Evolutionary conservation across 495 filamentous ascomycete species (phyloP).

Genomic region (Friedmanniomyces endolithicus): DNA sequence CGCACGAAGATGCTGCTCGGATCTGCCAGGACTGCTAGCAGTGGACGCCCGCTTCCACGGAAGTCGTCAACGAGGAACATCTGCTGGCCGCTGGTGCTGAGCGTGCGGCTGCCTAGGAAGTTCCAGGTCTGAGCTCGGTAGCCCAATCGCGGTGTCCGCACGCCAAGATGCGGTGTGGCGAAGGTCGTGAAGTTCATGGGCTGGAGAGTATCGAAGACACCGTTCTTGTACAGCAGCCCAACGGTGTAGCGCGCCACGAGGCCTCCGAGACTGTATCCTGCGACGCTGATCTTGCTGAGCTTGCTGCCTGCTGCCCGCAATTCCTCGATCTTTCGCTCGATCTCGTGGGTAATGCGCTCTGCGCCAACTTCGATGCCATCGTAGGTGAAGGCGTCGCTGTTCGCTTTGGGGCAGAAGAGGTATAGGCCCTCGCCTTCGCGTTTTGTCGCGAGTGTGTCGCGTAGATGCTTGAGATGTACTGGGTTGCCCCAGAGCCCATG

Average conservation of each 20-base stretch:
- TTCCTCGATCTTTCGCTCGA: slow-evolving; percentile 65
- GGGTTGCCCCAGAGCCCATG: slow-evolving; percentile 96
- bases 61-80: slow-evolving; percentile 80
- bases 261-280: slow-evolving; percentile 84
- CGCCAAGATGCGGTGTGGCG: slow-evolving; percentile 79
- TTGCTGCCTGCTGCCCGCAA: slow-evolving; percentile 50
- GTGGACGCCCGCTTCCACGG: slow-evolving; percentile 61
- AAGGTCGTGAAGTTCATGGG: slow-evolving; percentile 93
- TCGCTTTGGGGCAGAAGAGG: slow-evolving; percentile 65
- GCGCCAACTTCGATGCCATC: slow-evolving; percentile 87
- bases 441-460: slow-evolving; percentile 50
- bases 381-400: slow-evolving; percentile 76
- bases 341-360: slow-evolving; percentile 76
- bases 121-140: slow-evolving; percentile 62
- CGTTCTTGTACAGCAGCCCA: slow-evolving; percentile 67
- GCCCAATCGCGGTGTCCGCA: slow-evolving; percentile 60
- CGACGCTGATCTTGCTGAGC: slow-evolving; percentile 69
- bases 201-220: slow-evolving; percentile 62
- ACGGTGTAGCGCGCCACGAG: slow-evolving; percentile 79
- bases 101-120: slow-evolving; percentile 57
- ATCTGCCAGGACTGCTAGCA: slow-evolving; percentile 73
- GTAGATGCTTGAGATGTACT: slow-evolving; percentile 61
- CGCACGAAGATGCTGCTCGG: slow-evolving; percentile 74
- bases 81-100: slow-evolving; percentile 74
- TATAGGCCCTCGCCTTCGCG: slow-evolving; percentile 53